Conservation (phyloP, 345 rosid species). For the Salix suchowensis region DNA sequence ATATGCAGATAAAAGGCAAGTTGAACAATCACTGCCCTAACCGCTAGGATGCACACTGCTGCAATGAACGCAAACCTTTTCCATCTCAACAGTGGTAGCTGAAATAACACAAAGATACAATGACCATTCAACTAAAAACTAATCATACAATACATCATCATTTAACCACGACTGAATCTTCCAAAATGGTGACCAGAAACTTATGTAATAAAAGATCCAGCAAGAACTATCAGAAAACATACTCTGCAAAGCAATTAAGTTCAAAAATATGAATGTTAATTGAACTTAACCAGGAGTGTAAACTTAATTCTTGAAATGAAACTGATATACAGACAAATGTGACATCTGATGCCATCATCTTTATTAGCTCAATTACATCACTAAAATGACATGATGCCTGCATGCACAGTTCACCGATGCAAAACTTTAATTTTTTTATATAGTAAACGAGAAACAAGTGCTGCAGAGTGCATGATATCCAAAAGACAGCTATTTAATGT, state of each 20-base stretch:
- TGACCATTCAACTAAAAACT: neutral
- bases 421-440: no score
- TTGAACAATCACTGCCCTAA: conserved; percentile 90
- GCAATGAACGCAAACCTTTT: conserved; percentile 90
- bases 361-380: neutral
- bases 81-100: conserved; percentile 92
- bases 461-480: no score
- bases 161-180: neutral
- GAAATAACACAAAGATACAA: conserved; percentile 20
- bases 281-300: neutral
- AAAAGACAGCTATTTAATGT: neutral
- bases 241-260: no score
- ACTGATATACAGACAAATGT: neutral
- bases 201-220: neutral
- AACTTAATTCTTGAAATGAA: neutral
- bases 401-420: no score
- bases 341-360: neutral
- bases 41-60: conserved; percentile 91
- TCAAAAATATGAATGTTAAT: neutral
- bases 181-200: neutral
- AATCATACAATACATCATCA: neutral
- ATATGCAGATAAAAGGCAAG: conserved; percentile 85
- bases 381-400: no score
- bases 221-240: no score
- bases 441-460: no score